phyloP scores from a whole-genome alignment of 345 rosid species.

The Adansonia digitata region DNA sequence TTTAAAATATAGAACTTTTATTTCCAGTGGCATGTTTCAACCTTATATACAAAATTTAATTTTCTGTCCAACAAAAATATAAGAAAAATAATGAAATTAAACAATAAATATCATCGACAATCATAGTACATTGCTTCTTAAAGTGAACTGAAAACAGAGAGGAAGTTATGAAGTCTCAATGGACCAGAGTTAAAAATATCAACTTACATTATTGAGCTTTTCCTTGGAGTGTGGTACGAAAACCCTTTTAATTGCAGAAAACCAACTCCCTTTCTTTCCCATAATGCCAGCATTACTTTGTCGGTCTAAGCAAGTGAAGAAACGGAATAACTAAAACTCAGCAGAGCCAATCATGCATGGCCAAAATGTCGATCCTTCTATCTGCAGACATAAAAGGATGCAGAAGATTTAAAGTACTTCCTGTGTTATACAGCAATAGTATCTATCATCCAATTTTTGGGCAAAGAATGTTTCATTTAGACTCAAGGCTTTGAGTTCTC shows the following conservation, averaged over 20 bases:
- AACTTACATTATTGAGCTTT: constrained; percentile 63
- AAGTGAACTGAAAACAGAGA: not conserved
- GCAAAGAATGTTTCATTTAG: not conserved
- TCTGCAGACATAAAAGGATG: not conserved
- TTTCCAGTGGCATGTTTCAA: not conserved
- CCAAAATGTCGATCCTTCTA: not conserved
- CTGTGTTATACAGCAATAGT: not conserved
- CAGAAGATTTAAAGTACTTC: not conserved
- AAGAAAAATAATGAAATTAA: not conserved
- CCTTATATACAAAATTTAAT: not conserved
- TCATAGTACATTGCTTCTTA: not conserved
- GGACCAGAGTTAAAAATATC: not conserved
- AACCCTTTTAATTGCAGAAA: constrained; percentile 85
- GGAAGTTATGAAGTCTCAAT: not conserved
- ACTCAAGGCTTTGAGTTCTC: not conserved
- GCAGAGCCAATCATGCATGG: constrained; percentile 12
- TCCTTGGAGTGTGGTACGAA: constrained; percentile 68
- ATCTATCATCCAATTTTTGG: not conserved
- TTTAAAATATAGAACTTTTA: not conserved
- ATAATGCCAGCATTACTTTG: constrained; percentile 63
- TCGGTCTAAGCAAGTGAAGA: constrained; percentile 29
- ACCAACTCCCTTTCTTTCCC: constrained; percentile 97
- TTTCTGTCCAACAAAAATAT: not conserved
- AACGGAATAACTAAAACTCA: constrained; percentile 14
- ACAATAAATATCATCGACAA: not conserved